Evolutionary conservation across 2,329 filamentous ascomycete genomes (phyloP).

Genomic region (Coniochaeta sp.): DNA sequence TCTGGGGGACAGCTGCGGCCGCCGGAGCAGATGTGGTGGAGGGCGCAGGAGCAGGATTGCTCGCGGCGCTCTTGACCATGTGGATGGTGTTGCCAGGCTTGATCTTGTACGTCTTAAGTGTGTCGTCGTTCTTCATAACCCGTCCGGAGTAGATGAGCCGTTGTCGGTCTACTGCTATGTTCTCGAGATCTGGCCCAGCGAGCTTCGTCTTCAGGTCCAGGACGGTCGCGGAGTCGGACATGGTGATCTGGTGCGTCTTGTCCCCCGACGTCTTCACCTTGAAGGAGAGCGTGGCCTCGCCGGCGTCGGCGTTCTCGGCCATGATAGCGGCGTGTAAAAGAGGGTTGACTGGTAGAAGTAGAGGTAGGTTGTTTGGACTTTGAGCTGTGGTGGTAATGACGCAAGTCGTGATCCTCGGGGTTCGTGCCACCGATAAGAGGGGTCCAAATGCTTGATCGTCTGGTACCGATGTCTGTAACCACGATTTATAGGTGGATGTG

Average conservation of each 20-base stretch:
- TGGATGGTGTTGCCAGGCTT: slow-evolving; percentile 95
- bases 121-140: slow-evolving; percentile 91
- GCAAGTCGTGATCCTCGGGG: background rate
- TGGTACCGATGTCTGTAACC: too few relatives aligned
- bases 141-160: slow-evolving; percentile 96
- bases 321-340: slow-evolving; percentile 31
- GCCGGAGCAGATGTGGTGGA: slow-evolving; percentile 36
- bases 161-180: slow-evolving; percentile 81
- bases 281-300: slow-evolving; percentile 80
- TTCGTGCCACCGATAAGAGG: background rate
- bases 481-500: too few relatives aligned
- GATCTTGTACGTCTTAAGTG: slow-evolving; percentile 82
- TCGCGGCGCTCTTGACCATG: slow-evolving; percentile 91
- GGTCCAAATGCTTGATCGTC: background rate
- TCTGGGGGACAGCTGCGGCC: slow-evolving; percentile 59
- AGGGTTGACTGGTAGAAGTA: too few relatives aligned
- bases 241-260: slow-evolving; percentile 74
- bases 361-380: too few relatives aligned
- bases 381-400: background rate
- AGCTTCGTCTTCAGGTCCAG: slow-evolving; percentile 87
- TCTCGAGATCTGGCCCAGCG: slow-evolving; percentile 71
- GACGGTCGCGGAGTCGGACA: slow-evolving; percentile 69
- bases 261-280: slow-evolving; percentile 97
- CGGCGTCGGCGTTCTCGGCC: slow-evolving; percentile 56
- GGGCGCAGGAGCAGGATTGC: slow-evolving; percentile 52